These are phyloP conservation scores for Globisporangium paddicum DNA, from an alignment of 352 stramenopile genomes.

Conservation along the genomic window DNA sequence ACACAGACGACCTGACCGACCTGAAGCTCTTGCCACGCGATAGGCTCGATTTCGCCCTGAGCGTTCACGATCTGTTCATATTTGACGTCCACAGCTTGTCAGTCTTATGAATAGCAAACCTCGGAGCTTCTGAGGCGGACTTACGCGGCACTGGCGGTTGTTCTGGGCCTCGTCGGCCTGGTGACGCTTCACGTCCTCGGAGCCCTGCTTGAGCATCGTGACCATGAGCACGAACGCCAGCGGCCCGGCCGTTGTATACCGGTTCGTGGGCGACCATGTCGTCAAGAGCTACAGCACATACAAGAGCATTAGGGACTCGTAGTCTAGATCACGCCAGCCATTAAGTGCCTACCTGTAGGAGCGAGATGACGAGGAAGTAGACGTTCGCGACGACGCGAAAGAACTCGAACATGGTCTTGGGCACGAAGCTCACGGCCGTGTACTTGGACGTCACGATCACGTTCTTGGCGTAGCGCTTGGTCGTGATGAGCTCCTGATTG, in stretches of 20 bases:
- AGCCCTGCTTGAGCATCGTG: constrained; percentile 70
- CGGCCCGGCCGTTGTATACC: constrained; percentile 67
- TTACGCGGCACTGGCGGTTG: constrained; percentile 40
- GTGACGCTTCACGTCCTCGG: constrained; percentile 77
- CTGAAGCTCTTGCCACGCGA: constrained; percentile 65
- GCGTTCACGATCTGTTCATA: constrained; percentile 5
- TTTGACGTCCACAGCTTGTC: no score
- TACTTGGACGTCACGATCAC: constrained; percentile 92
- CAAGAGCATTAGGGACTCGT: constrained; percentile 4
- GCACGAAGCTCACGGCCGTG: constrained; percentile 89
- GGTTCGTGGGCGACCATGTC: constrained; percentile 62
- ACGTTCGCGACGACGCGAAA: constrained; percentile 93
- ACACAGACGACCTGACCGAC: constrained; percentile 68
- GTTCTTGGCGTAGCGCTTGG: constrained; percentile 65
- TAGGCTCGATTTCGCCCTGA: constrained; percentile 34
- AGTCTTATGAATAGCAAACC: no score
- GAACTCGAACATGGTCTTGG: constrained; percentile 92
- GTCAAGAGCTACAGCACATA: constrained; percentile 36
- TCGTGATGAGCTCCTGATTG: constrained; percentile 48
- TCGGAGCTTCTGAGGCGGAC: not conserved
- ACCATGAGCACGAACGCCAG: constrained; percentile 73
- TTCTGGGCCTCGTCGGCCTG: constrained; percentile 61
- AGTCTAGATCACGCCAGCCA: no score
- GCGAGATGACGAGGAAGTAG: constrained; percentile 94
- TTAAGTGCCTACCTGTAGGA: constrained; percentile 91